Conservation (phyloP, 768 basidiomycete species). For the Kwoniella mangroviensis region DNA sequence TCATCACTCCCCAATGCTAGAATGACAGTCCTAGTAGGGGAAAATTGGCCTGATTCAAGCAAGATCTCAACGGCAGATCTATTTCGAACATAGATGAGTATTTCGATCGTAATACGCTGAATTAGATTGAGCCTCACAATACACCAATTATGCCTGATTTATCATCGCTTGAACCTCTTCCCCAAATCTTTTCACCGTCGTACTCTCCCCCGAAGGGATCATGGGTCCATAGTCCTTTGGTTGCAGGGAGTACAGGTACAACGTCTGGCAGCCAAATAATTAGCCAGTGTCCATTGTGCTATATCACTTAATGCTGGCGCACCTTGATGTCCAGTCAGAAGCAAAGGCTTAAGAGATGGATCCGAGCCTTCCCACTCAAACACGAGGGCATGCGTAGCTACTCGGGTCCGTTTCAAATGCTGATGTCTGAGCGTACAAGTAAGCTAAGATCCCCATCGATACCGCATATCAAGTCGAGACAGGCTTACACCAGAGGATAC, state of each 20-base stretch:
- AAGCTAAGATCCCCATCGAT: neutral
- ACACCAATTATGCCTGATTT: conserved; percentile 54
- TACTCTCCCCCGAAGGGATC: conserved; percentile 48
- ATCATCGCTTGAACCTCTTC: conserved; percentile 53
- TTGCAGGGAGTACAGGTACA: conserved; percentile 51
- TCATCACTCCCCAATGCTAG: conserved; percentile 53
- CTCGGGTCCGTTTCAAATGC: conserved; percentile 67
- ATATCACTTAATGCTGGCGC: neutral
- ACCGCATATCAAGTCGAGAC: too few relatives aligned
- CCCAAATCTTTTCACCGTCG: conserved; percentile 52
- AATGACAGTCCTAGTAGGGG: conserved; percentile 46
- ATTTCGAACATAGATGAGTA: neutral
- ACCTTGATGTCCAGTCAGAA: conserved; percentile 59
- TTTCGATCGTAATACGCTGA: neutral
- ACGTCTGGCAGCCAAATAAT: conserved; percentile 35
- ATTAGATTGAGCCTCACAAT: conserved; percentile 32
- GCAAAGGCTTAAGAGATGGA: conserved; percentile 68
- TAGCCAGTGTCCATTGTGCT: neutral
- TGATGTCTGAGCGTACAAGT: conserved; percentile 61
- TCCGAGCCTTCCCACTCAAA: conserved; percentile 75
- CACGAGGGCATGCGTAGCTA: conserved; percentile 75
- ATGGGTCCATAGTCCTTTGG: conserved; percentile 42
- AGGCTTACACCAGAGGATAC: conserved; percentile 65
- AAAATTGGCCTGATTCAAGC: conserved; percentile 39
- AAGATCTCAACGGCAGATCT: conserved; percentile 52